Evolutionary conservation across 345 rosid genomes (phyloP).

Genomic region (Eucalyptus paniculata): DNA sequence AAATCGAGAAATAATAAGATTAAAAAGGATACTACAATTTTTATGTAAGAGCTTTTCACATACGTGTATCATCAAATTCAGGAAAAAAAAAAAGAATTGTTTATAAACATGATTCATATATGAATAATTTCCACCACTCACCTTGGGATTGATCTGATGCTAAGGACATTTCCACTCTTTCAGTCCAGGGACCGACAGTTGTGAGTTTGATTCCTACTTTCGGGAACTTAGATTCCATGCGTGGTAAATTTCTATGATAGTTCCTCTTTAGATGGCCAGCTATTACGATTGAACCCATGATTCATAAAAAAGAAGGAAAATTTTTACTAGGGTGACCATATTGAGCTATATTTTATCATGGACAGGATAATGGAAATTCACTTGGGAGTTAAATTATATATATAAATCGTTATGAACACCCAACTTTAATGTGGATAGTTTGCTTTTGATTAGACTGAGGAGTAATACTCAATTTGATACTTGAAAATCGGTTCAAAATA

Average conservation of each 20-base stretch:
- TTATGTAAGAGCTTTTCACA: too few relatives aligned
- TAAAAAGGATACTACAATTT: too few relatives aligned
- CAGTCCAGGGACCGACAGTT: accelerated
- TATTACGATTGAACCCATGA: background rate
- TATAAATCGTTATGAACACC: accelerated
- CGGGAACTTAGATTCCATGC: accelerated
- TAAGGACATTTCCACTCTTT: too few relatives aligned
- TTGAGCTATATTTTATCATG: background rate
- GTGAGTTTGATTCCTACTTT: too few relatives aligned
- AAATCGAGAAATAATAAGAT: too few relatives aligned
- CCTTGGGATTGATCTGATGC: too few relatives aligned
- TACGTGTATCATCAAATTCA: too few relatives aligned
- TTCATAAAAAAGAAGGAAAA: background rate
- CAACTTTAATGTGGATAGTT: background rate
- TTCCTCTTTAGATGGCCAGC: background rate
- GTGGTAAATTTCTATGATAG: accelerated
- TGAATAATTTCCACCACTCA: too few relatives aligned
- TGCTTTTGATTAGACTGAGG: background rate
- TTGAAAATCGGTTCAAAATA: accelerated
- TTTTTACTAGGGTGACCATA: background rate
- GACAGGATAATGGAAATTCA: background rate
- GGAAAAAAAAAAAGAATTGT: too few relatives aligned
- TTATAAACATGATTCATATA: too few relatives aligned
- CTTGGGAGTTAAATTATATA: background rate
- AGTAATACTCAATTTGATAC: accelerated